phyloP scores from a whole-genome alignment of 1,284 basidiomycete genomes.

The Ganoderma sinense region DNA sequence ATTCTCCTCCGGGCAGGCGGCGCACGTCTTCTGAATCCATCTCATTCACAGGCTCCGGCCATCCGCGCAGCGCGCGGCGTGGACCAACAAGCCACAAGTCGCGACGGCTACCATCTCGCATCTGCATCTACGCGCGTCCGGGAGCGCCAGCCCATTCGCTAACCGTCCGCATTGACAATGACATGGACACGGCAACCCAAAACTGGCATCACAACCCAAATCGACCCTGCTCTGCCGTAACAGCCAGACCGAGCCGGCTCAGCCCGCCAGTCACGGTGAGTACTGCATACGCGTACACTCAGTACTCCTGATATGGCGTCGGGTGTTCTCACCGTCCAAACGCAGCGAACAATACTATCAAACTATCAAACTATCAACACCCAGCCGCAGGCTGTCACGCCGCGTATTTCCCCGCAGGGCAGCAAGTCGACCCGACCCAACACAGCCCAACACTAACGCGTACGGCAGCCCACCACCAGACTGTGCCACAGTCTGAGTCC shows the following conservation, averaged over 20 bases:
- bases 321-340: not conserved
- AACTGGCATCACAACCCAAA: not conserved
- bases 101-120: not conserved
- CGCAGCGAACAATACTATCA: not conserved
- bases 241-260: too few species aligned
- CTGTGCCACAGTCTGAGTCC: too few species aligned
- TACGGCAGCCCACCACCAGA: too few species aligned
- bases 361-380: not conserved
- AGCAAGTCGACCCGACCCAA: too few species aligned
- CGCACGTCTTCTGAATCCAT: not conserved
- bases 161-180: too few species aligned
- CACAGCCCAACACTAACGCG: too few species aligned
- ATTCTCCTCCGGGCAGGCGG: not conserved
- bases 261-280: not conserved
- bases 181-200: constrained; percentile 6
- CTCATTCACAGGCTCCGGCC: not conserved
- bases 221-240: constrained; percentile 1
- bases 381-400: too few species aligned
- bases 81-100: constrained; percentile 5
- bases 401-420: not conserved
- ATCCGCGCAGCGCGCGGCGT: not conserved
- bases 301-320: not conserved
- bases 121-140: not conserved
- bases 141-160: not conserved
- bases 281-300: not conserved